Evolutionary conservation across 2,329 filamentous ascomycete genomes (phyloP).

Genomic region (Arthrobotrys megalospora): DNA sequence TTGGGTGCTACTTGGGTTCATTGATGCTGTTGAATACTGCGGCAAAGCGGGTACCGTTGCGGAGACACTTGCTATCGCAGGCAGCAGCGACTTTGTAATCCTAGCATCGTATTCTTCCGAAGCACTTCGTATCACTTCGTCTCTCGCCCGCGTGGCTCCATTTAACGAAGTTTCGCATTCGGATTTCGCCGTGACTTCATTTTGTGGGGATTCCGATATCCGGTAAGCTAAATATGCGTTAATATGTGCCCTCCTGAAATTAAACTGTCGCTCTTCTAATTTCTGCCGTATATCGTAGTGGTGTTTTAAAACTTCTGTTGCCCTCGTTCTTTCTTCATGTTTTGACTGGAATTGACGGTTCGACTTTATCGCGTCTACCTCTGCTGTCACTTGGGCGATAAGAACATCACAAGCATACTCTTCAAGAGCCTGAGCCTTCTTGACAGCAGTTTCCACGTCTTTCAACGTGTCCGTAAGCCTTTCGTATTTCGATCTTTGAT

Average conservation of each 20-base stretch:
- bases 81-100: slow-evolving; percentile 28
- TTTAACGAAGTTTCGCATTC: slow-evolving; percentile 21
- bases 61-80: slow-evolving; percentile 31
- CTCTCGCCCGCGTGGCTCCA: neutral
- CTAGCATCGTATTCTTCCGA: slow-evolving; percentile 31
- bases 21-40: slow-evolving; percentile 12
- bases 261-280: slow-evolving; percentile 13
- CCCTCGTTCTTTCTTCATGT: slow-evolving; percentile 21
- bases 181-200: slow-evolving; percentile 7
- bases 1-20: neutral
- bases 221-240: slow-evolving; percentile 19
- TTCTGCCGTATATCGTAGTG: slow-evolving; percentile 28
- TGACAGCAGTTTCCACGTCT: neutral
- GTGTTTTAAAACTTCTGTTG: neutral
- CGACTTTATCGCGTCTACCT: slow-evolving; percentile 16
- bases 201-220: slow-evolving; percentile 2
- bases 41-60: slow-evolving; percentile 12
- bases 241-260: slow-evolving; percentile 24
- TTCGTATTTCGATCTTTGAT: slow-evolving; percentile 27
- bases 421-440: slow-evolving; percentile 25
- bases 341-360: neutral
- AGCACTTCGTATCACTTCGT: slow-evolving; percentile 9
- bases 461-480: slow-evolving; percentile 18
- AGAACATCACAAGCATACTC: slow-evolving; percentile 21
- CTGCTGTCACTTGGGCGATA: neutral